Conservation (phyloP, 495 filamentous ascomycete genomes). For the Hypoxylon fragiforme region DNA sequence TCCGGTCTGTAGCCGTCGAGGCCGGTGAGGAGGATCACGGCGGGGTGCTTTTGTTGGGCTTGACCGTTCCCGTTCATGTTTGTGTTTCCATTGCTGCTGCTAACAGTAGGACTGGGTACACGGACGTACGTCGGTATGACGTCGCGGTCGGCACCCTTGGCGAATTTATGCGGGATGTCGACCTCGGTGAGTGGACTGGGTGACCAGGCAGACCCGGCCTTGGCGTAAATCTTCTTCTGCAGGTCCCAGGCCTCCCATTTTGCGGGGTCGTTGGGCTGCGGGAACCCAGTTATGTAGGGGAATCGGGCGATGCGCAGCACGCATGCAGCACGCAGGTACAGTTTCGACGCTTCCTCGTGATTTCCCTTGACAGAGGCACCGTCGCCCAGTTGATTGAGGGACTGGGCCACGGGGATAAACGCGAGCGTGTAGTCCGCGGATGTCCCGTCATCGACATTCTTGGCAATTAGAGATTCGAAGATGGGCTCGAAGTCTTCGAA, state of each 20-base stretch:
- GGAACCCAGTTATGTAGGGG: constrained; percentile 62
- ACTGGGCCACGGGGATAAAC: constrained; percentile 62
- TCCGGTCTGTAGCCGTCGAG: constrained; percentile 81
- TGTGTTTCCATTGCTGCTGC: constrained; percentile 29
- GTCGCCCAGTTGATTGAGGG: constrained; percentile 55
- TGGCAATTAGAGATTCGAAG: constrained; percentile 61
- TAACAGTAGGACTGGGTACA: constrained; percentile 43
- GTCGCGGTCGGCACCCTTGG: constrained; percentile 51
- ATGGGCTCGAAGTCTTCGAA: constrained; percentile 75
- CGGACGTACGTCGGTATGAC: constrained; percentile 69
- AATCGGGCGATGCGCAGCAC: constrained; percentile 76
- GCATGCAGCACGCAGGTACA: constrained; percentile 72
- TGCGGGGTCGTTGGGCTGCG: constrained; percentile 40
- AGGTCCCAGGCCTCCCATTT: constrained; percentile 67
- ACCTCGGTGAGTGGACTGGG: constrained; percentile 60
- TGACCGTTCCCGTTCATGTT: constrained; percentile 6
- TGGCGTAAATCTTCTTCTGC: constrained; percentile 67
- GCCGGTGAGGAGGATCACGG: constrained; percentile 72
- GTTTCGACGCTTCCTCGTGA: constrained; percentile 54
- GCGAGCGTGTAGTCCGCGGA: constrained; percentile 63
- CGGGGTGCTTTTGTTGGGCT: constrained; percentile 58
- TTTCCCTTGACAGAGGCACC: constrained; percentile 49
- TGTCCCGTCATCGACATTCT: constrained; percentile 66
- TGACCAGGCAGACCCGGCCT: constrained; percentile 60
- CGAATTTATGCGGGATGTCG: constrained; percentile 60